These are phyloP conservation scores for Pseudofabraea citricarpa DNA, from an alignment of 2,329 filamentous ascomycete genomes.

Conservation along the genomic window DNA sequence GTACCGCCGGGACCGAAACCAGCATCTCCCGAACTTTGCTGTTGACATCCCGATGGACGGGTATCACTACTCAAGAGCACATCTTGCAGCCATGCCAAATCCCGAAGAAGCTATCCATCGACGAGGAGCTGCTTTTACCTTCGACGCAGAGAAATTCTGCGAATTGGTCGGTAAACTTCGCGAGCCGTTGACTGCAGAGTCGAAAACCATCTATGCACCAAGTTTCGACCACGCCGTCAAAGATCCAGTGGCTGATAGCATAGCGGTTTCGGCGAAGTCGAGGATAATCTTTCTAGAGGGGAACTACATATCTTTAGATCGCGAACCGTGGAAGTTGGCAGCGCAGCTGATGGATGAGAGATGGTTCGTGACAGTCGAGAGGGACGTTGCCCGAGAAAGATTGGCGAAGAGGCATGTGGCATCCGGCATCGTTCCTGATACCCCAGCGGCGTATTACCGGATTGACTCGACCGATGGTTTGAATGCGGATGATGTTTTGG, in stretches of 20 bases:
- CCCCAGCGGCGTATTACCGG: neutral
- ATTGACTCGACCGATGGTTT: neutral
- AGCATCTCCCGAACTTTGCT: too few species aligned
- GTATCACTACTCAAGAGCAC: neutral
- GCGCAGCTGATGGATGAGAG: constrained; percentile 42
- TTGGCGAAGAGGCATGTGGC: constrained; percentile 22
- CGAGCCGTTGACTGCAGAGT: constrained; percentile 16
- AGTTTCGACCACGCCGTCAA: constrained; percentile 47
- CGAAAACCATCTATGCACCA: constrained; percentile 23
- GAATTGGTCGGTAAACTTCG: constrained; percentile 10
- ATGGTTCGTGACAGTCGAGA: constrained; percentile 26
- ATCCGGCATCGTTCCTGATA: constrained; percentile 19
- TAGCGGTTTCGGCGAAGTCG: constrained; percentile 34
- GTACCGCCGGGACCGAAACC: too few species aligned
- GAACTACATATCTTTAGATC: constrained; percentile 41
- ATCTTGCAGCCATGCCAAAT: neutral
- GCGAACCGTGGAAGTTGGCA: constrained; percentile 38
- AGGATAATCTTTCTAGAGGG: constrained; percentile 46
- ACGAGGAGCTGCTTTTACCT: constrained; percentile 28
- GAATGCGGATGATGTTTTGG: neutral
- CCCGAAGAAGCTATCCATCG: constrained; percentile 1
- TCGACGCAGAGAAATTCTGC: constrained; percentile 22
- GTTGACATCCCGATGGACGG: neutral
- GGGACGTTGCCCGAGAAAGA: constrained; percentile 18
- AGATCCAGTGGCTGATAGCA: constrained; percentile 41